Percentiles rank a stretch among this genome's conserved stretches.
These are phyloP conservation scores for Tremella yokohamensis DNA, from an alignment of 768 basidiomycete species.

Conservation along the genomic window DNA sequence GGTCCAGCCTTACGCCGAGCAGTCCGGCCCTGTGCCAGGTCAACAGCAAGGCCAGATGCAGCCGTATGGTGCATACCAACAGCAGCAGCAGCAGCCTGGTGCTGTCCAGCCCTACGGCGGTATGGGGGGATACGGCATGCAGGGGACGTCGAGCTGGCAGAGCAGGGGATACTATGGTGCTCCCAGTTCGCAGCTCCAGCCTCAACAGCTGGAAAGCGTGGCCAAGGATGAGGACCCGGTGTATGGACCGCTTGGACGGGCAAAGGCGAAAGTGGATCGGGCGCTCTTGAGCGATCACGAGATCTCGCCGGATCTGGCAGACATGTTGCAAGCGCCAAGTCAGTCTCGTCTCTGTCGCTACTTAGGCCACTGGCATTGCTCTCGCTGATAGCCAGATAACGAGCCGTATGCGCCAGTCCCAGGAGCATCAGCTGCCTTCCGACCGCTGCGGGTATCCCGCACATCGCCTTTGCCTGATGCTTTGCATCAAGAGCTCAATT, in stretches of 20 bases:
- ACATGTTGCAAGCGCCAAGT: slow-evolving; percentile 17
- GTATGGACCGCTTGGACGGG: slow-evolving; percentile 39
- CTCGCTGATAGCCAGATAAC: slow-evolving; percentile 8
- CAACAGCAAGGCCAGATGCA: too few species aligned
- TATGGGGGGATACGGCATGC: too few species aligned
- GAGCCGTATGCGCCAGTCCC: slow-evolving; percentile 28
- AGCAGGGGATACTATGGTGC: too few species aligned
- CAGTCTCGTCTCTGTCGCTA: slow-evolving; percentile 12
- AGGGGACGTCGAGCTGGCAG: too few species aligned
- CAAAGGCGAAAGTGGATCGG: slow-evolving; percentile 35
- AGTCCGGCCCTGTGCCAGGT: too few species aligned
- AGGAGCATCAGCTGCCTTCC: slow-evolving; percentile 19
- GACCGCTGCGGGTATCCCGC: slow-evolving; percentile 20
- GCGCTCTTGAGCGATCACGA: slow-evolving; percentile 34
- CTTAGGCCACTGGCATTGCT: neutral
- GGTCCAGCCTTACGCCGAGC: too few species aligned
- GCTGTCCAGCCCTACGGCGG: too few species aligned
- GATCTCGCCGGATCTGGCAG: slow-evolving; percentile 35
- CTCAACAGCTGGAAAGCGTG: slow-evolving; percentile 31
- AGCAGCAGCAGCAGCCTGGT: too few species aligned
- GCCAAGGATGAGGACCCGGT: slow-evolving; percentile 38
- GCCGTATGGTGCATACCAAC: too few species aligned
- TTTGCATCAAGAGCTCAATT: slow-evolving; percentile 39
- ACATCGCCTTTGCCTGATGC: slow-evolving; percentile 38
- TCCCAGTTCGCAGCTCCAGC: slow-evolving; percentile 15